These are phyloP conservation scores for Fusarium tjaetaba DNA, from an alignment of 2,329 filamentous ascomycete species.

Conservation along the genomic window DNA sequence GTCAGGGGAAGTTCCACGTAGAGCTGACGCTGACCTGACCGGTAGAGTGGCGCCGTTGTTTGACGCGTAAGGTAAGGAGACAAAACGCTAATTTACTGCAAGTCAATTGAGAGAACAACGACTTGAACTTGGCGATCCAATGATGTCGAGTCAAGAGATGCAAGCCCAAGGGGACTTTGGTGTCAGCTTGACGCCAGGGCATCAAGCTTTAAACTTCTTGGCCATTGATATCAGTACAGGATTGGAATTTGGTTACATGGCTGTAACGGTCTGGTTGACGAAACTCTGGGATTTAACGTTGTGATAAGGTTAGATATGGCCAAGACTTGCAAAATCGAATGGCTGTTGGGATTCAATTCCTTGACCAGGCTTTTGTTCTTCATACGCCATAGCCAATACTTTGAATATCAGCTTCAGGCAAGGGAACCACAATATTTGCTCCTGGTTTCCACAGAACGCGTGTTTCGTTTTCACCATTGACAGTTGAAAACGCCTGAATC, in stretches of 20 bases:
- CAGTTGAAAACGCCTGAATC: not conserved
- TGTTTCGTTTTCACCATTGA: slow-evolving; percentile 12
- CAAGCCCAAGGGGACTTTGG: slow-evolving; percentile 3
- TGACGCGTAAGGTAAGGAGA: slow-evolving; percentile 23
- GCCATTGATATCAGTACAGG: not conserved
- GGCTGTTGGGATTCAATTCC: not conserved
- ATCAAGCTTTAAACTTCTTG: slow-evolving; percentile 11
- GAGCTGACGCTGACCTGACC: not conserved
- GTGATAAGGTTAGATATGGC: not conserved
- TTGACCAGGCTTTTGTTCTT: not conserved
- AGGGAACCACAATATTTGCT: slow-evolving; percentile 6
- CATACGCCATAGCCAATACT: not conserved
- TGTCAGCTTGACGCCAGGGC: slow-evolving; percentile 6
- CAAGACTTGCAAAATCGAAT: not conserved
- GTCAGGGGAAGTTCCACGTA: slow-evolving; percentile 21
- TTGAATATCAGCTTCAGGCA: not conserved
- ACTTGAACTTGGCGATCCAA: not conserved
- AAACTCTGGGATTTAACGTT: not conserved
- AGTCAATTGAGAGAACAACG: slow-evolving; percentile 19
- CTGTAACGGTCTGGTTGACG: not conserved
- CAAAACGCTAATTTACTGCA: slow-evolving; percentile 1
- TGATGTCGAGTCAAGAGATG: slow-evolving; percentile 3
- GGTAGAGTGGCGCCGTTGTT: slow-evolving; percentile 12
- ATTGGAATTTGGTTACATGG: not conserved
- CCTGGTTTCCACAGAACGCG: slow-evolving; percentile 22